Evolutionary conservation across 805 yeast genomes (phyloP).

Genomic region (Wickerhamiella parazyma): DNA sequence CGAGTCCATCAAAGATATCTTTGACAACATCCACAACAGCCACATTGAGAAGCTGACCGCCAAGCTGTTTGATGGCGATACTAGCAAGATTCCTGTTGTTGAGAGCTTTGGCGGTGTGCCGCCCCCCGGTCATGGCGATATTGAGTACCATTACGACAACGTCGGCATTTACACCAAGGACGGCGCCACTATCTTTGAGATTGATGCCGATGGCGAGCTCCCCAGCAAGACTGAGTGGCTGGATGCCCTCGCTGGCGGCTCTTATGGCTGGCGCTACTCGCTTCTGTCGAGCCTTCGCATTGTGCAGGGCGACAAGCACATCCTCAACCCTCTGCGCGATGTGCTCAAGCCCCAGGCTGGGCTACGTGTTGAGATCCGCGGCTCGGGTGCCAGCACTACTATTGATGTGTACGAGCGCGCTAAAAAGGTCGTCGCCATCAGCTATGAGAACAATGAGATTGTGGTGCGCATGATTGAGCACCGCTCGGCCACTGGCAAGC

Average conservation of each 20-base stretch:
- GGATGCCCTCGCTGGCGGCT: conserved; percentile 62
- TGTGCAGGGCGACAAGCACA: conserved; percentile 75
- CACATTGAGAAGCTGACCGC: conserved; percentile 52
- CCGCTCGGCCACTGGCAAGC: conserved; percentile 65
- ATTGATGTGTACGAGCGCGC: conserved; percentile 50
- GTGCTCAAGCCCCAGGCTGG: conserved; percentile 65
- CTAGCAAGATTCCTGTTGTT: conserved; percentile 63
- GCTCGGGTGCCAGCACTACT: conserved; percentile 43
- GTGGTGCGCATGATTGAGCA: conserved; percentile 68
- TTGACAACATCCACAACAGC: conserved; percentile 82
- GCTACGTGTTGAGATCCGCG: conserved; percentile 46
- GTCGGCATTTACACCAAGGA: conserved; percentile 18
- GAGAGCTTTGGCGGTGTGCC: conserved; percentile 74
- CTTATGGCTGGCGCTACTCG: conserved; percentile 82
- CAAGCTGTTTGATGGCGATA: conserved; percentile 61
- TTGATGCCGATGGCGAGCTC: conserved; percentile 22
- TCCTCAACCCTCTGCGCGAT: conserved; percentile 63
- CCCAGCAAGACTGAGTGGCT: conserved; percentile 52
- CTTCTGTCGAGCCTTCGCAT: conserved; percentile 63
- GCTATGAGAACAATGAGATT: conserved; percentile 34
- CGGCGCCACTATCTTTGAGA: conserved; percentile 24
- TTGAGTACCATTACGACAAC: conserved; percentile 23
- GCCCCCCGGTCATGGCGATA: conserved; percentile 26
- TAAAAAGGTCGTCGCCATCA: conserved; percentile 45
- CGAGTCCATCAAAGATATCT: conserved; percentile 83